Evolutionary conservation across 192 early-diverging fungal genomes (phyloP).

Genomic region (Coemansia sp.): DNA sequence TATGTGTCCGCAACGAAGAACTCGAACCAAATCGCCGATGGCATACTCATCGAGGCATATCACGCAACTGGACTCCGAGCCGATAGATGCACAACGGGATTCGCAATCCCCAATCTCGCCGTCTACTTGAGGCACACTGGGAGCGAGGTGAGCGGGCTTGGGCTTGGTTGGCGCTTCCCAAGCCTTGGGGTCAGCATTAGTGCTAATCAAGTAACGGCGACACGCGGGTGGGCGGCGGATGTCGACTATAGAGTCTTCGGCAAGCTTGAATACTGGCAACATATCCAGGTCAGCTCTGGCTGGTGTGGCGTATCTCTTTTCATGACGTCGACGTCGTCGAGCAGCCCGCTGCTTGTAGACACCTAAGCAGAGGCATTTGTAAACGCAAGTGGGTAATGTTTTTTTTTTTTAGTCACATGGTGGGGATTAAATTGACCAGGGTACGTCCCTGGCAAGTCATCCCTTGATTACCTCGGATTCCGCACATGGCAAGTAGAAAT

Average conservation of each 20-base stretch:
- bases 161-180: background rate
- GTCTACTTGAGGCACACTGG: background rate
- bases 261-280: conserved; percentile 36
- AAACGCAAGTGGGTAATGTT: background rate
- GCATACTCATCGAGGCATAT: conserved; percentile 70
- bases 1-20: conserved; percentile 65
- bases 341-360: conserved; percentile 21
- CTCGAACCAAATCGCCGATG: conserved; percentile 59
- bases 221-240: conserved; percentile 23
- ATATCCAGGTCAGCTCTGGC: conserved; percentile 17
- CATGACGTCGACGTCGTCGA: conserved; percentile 19
- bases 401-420: conserved; percentile 4
- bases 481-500: background rate
- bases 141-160: background rate
- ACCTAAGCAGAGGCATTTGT: conserved; percentile 11
- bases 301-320: background rate
- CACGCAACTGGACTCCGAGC: conserved; percentile 55
- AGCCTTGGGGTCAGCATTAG: background rate
- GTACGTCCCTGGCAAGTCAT: background rate
- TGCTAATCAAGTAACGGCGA: conserved; percentile 30
- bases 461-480: conserved; percentile 11
- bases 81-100: background rate
- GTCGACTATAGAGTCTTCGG: conserved; percentile 24
- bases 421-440: background rate
- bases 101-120: background rate